Evolutionary conservation across 164 flowering plant species (phyloP).

Genomic region (Dillenia suffruticosa): DNA sequence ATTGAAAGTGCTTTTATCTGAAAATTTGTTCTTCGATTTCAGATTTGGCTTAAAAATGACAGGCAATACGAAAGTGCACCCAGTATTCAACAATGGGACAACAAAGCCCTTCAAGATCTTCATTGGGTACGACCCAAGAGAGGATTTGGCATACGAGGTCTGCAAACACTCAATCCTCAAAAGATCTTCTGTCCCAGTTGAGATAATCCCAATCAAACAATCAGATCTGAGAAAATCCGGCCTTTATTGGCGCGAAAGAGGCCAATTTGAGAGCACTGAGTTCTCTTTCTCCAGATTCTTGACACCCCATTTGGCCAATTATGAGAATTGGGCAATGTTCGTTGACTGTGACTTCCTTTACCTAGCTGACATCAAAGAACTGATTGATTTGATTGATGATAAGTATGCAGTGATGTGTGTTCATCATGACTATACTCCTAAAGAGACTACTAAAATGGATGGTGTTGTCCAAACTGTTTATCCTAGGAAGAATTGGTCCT

Average conservation of each 20-base stretch:
- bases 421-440: slow-evolving; percentile 92
- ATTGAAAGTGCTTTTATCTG: too few species aligned
- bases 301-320: slow-evolving; percentile 73
- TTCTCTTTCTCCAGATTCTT: slow-evolving; percentile 82
- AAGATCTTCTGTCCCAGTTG: slow-evolving; percentile 71
- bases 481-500: slow-evolving; percentile 94
- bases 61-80: slow-evolving; percentile 13
- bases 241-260: slow-evolving; percentile 76
- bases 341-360: slow-evolving; percentile 95
- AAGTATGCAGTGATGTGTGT: slow-evolving; percentile 89
- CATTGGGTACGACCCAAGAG: slow-evolving; percentile 86
- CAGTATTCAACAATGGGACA: slow-evolving; percentile 19
- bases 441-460: slow-evolving; percentile 91
- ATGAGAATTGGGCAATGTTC: slow-evolving; percentile 91
- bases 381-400: slow-evolving; percentile 68
- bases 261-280: slow-evolving; percentile 83
- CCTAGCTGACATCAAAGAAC: slow-evolving; percentile 71
- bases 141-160: slow-evolving; percentile 80
- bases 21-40: too few species aligned
- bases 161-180: slow-evolving; percentile 70
- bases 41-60: too few species aligned
- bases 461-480: slow-evolving; percentile 89
- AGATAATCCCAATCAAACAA: slow-evolving; percentile 70
- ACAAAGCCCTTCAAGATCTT: slow-evolving; percentile 65
- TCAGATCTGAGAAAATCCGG: slow-evolving; percentile 63